Conservation (phyloP, 2,329 filamentous ascomycete genomes). For the Nemania abortiva region DNA sequence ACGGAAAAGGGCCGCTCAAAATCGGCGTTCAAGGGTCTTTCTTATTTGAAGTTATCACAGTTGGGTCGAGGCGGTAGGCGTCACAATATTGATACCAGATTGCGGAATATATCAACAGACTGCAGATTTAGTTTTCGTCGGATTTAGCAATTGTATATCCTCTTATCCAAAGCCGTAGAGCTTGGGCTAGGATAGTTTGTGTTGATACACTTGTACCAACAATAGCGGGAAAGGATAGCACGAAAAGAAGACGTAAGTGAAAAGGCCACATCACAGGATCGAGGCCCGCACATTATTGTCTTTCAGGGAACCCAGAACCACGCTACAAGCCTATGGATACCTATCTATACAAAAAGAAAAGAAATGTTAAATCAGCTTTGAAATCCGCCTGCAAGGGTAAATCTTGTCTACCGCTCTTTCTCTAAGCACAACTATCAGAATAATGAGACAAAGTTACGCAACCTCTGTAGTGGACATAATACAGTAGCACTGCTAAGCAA, state of each 20-base stretch:
- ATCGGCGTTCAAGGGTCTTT: conserved; percentile 26
- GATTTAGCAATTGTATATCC: conserved; percentile 1
- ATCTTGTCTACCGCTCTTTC: background rate
- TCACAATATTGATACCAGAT: conserved; percentile 33
- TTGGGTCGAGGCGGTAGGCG: conserved; percentile 19
- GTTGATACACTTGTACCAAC: conserved; percentile 12
- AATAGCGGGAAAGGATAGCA: conserved; percentile 3
- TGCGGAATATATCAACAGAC: conserved; percentile 31
- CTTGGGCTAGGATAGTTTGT: background rate
- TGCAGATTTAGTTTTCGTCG: conserved; percentile 24
- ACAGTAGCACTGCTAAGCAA: background rate
- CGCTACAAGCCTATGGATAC: conserved; percentile 1
- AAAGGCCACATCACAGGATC: background rate
- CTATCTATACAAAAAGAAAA: conserved; percentile 7
- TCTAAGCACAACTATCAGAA: conserved; percentile 53
- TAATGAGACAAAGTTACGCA: background rate
- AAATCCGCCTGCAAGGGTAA: background rate
- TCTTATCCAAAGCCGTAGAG: background rate
- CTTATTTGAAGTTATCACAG: conserved; percentile 12
- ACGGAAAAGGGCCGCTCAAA: conserved; percentile 22
- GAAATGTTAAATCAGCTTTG: background rate
- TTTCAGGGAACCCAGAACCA: conserved; percentile 6
- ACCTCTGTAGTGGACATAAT: background rate
- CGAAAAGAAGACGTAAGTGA: background rate
- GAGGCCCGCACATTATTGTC: background rate